A percentile compares a stretch with the other conserved stretches of the same genome.
phyloP scores from a whole-genome alignment of 2,329 filamentous ascomycete species.

The Chrysoporthe cubensis region DNA sequence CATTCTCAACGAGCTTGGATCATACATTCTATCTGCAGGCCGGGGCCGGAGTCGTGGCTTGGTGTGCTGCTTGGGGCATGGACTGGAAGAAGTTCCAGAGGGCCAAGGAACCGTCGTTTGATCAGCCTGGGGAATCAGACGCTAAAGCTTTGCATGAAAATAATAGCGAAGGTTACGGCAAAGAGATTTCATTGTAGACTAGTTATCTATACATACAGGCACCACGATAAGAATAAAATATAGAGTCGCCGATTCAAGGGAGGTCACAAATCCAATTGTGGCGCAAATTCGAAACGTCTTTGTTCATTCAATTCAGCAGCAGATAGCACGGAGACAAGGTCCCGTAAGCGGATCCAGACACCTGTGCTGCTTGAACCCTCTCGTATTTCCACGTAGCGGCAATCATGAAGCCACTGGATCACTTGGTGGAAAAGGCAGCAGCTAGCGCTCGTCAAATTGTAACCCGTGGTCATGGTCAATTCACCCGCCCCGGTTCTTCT shows the following conservation, averaged over 20 bases:
- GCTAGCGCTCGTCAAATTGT: background rate
- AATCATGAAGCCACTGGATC: background rate
- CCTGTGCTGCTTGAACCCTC: background rate
- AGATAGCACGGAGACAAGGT: background rate
- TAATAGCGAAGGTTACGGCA: background rate
- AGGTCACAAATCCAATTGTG: background rate
- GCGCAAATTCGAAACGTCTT: background rate
- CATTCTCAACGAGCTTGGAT: conserved; percentile 45
- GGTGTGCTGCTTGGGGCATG: conserved; percentile 17
- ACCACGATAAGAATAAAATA: background rate
- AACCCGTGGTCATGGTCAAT: background rate
- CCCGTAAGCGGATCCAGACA: too few species aligned
- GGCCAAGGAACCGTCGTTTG: background rate
- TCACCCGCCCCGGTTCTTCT: background rate
- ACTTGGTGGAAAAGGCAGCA: background rate
- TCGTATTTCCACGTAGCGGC: background rate
- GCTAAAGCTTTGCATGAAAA: background rate
- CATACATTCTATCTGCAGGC: conserved; percentile 35
- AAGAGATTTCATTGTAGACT: background rate
- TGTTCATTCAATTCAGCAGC: background rate
- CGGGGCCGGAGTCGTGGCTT: conserved; percentile 4
- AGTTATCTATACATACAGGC: background rate
- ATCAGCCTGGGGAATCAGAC: background rate
- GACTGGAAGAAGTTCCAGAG: conserved; percentile 42
- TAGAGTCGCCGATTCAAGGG: background rate